Evolutionary conservation across 768 basidiomycete genomes (phyloP).

Genomic region (Neoboletus brunneissimus): DNA sequence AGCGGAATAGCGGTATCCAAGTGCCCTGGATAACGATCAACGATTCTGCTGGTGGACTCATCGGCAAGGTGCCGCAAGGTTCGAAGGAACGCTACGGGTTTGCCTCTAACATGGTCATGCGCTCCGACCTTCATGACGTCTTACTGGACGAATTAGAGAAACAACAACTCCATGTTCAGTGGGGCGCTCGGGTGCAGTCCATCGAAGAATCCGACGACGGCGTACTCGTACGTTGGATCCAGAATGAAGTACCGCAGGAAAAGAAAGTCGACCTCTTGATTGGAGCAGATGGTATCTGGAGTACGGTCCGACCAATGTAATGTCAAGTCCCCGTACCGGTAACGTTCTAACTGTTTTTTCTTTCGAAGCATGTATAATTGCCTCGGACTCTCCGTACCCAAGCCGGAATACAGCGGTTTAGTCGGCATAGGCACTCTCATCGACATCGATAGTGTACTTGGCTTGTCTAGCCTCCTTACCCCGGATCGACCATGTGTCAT

Average conservation of each 20-base stretch:
- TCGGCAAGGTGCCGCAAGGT: slow-evolving; percentile 28
- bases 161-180: slow-evolving; percentile 15
- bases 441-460: slow-evolving; percentile 18
- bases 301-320: slow-evolving; percentile 26
- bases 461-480: slow-evolving; percentile 19
- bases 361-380: slow-evolving; percentile 22
- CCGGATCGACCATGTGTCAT: slow-evolving; percentile 27
- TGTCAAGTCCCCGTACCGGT: neutral
- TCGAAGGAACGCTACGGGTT: slow-evolving; percentile 27
- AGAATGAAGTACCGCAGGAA: slow-evolving; percentile 18
- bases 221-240: slow-evolving; percentile 27
- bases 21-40: slow-evolving; percentile 22
- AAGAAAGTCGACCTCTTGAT: slow-evolving; percentile 31
- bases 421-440: slow-evolving; percentile 24
- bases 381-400: slow-evolving; percentile 17
- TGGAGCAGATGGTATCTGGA: slow-evolving; percentile 34
- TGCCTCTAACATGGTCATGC: slow-evolving; percentile 25
- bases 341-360: neutral
- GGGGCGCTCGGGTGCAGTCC: slow-evolving; percentile 25
- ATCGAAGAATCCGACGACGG: slow-evolving; percentile 24
- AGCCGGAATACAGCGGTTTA: slow-evolving; percentile 30
- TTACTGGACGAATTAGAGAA: slow-evolving; percentile 29
- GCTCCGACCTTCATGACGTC: slow-evolving; percentile 33
- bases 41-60: slow-evolving; percentile 19
- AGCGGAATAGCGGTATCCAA: slow-evolving; percentile 18